Conservation (phyloP, 129 eudicot species). For the Heracleum sosnowskyi region DNA sequence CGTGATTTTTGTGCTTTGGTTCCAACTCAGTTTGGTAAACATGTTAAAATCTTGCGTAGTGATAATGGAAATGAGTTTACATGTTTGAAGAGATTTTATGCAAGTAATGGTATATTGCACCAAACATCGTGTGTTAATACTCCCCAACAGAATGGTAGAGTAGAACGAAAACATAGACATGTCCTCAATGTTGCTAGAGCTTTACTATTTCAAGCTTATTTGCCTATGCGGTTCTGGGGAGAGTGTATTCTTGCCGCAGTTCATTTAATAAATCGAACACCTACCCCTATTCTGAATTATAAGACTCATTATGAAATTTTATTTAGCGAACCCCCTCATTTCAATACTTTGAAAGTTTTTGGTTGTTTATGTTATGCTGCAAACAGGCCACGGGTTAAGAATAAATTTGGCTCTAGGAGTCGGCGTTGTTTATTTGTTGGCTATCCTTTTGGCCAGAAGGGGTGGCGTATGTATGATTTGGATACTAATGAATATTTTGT, state of each 20-base stretch:
- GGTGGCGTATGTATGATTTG: constrained; percentile 3
- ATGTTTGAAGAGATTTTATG: too few relatives aligned
- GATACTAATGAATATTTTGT: not conserved
- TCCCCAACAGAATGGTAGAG: not conserved
- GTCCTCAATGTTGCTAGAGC: too few relatives aligned
- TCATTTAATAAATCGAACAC: not conserved
- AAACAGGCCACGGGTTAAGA: not conserved
- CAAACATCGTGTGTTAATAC: not conserved
- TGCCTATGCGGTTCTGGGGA: too few relatives aligned
- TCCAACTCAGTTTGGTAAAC: not conserved
- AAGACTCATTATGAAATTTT: too few relatives aligned
- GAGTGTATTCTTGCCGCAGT: not conserved
- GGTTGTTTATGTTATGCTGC: constrained; percentile 12
- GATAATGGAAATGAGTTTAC: constrained; percentile 11
- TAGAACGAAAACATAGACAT: not conserved
- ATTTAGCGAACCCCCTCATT: not conserved
- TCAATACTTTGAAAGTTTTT: not conserved
- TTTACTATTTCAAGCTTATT: too few relatives aligned
- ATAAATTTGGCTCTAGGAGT: not conserved
- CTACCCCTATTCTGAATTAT: not conserved
- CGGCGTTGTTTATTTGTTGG: constrained; percentile 6
- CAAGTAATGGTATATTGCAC: not conserved
- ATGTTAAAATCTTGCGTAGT: not conserved
- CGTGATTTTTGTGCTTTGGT: not conserved
- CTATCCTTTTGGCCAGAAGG: constrained; percentile 14